Evolutionary conservation across 164 flowering plant species (phyloP).

Genomic region (Aristolochia contorta): DNA sequence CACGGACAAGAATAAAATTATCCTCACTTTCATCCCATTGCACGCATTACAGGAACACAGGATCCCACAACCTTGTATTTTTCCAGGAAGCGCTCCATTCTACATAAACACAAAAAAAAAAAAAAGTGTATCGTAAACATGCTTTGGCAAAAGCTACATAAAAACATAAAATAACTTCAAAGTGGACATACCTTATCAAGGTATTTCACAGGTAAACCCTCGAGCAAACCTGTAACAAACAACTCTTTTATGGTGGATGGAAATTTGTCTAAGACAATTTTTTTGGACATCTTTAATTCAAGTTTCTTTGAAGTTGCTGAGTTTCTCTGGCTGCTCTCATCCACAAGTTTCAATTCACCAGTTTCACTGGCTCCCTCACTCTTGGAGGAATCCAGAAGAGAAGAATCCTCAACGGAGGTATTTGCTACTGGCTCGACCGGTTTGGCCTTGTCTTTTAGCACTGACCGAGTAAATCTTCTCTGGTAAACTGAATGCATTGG

Average conservation of each 20-base stretch:
- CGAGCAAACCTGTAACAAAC: constrained; percentile 57
- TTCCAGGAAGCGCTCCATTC: constrained; percentile 45
- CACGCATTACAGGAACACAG: constrained; percentile 59
- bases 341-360: not conserved
- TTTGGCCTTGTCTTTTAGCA: constrained; percentile 1
- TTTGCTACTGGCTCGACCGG: not conserved
- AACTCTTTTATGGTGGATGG: constrained; percentile 47
- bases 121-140: not conserved
- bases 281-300: constrained; percentile 26
- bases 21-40: constrained; percentile 47
- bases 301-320: constrained; percentile 14
- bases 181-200: not conserved
- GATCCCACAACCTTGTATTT: constrained; percentile 46
- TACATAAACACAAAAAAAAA: not conserved
- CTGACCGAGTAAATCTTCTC: constrained; percentile 10
- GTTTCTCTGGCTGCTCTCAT: not conserved
- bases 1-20: not conserved
- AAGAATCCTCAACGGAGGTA: not conserved
- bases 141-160: too few relatives aligned
- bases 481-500: not conserved
- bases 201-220: constrained; percentile 50
- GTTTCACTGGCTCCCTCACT: not conserved
- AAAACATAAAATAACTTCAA: not conserved
- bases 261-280: constrained; percentile 21
- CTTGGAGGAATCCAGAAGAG: not conserved